Evolutionary conservation across 352 stramenopile genomes (phyloP), one percentile per base, ranked within the genome.

Genomic region (Phytophthora macrochlamydospora): DNA sequence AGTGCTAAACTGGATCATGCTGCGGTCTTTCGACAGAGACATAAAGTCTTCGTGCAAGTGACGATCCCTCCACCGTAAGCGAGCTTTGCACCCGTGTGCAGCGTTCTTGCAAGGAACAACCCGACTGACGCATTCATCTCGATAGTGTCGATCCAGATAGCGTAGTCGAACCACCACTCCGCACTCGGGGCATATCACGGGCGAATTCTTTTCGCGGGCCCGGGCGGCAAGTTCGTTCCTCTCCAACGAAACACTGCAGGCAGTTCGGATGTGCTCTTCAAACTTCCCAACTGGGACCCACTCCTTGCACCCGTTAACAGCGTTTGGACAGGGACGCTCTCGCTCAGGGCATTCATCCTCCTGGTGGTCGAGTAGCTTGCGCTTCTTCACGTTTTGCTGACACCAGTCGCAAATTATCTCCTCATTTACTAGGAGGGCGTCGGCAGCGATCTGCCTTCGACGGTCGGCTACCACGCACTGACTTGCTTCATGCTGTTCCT

Each of bases 321-420:
- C 59, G 33, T 93, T 92, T 33, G 80, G 82, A 64, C 85, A 93
- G 37, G 78, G 83, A 2, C 83, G 81, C 59, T 94, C 85, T 4
- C 86, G 80, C 57, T 82, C 75, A 6, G 59, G 59, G 48, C 86
- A 94, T 35, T 87, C 76, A n/a, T 94, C 82, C 74, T 94, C 83
- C 52, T 94, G 85, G 65, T 94, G 86, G 52, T 92, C 79, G 2
- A 90, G 65, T 18, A 94, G 46, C 11, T 81, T 73, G 0, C 83
- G 81, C 67, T 94, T 91, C 50, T 87, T 86, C 5, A 92, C 79
- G 6, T 7, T 56, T 51, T 82, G 62, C 13, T 79, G 56, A 42
- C 85, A 92, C 86, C 86, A 94, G 14, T 92, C 86, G 43, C 86
- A 92, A 13, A 63, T 46, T 11, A 62, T 78, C 38, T 79, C 51